Evolutionary conservation across 257 asterid species (phyloP).

Genomic region (Scutellaria minor): DNA sequence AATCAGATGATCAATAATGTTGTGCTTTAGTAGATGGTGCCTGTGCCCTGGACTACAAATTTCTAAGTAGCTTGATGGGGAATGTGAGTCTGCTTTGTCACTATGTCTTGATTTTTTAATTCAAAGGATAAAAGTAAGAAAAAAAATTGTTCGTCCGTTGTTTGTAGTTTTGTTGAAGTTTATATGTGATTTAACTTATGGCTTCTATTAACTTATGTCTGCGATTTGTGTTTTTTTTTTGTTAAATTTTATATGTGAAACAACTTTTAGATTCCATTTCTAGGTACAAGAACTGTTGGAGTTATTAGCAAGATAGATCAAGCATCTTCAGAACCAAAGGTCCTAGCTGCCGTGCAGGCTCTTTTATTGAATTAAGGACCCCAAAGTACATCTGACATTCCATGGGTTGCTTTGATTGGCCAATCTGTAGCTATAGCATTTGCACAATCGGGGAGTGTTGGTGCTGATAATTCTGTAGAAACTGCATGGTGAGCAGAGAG

Average conservation of each 20-base stretch:
- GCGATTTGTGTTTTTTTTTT: constrained; percentile 9
- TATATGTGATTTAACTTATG: constrained; percentile 24
- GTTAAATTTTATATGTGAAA: constrained; percentile 27
- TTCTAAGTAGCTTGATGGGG: constrained; percentile 95
- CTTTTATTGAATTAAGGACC: constrained; percentile 88
- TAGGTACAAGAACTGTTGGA: constrained; percentile 89
- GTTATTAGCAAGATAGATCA: constrained; percentile 94
- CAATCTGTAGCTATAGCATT: constrained; percentile 94
- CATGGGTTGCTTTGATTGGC: constrained; percentile 99
- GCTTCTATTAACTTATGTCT: constrained; percentile 52
- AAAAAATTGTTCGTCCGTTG: constrained; percentile 5
- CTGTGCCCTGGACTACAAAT: constrained; percentile 44
- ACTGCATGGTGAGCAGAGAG: constrained; percentile 96
- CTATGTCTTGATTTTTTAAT: constrained; percentile 32
- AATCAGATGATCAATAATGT: constrained; percentile 2
- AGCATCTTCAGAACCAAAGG: constrained; percentile 85
- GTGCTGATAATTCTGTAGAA: constrained; percentile 86
- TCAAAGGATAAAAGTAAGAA: background rate
- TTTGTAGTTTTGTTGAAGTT: background rate
- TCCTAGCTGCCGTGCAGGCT: constrained; percentile 95
- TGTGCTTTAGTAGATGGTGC: background rate
- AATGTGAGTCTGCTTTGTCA: constrained; percentile 62
- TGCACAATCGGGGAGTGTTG: constrained; percentile 80
- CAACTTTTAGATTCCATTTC: constrained; percentile 42
- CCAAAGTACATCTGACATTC: constrained; percentile 88